phyloP scores from a whole-genome alignment of 257 asterid species.

The Gentiana macrophylla region DNA sequence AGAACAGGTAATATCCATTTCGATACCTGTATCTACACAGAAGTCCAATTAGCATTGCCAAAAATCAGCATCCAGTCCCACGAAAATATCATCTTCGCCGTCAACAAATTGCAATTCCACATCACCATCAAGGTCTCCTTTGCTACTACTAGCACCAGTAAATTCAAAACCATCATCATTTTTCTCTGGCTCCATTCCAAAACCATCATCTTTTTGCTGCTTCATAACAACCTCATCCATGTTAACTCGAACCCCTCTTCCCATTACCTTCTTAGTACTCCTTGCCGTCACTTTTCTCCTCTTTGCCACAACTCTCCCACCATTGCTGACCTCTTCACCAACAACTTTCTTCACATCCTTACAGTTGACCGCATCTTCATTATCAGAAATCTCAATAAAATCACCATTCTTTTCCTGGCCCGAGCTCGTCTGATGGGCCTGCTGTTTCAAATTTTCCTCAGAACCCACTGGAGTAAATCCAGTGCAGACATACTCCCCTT shows the following conservation, averaged over 20 bases:
- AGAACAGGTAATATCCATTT: neutral
- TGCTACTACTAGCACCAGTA: neutral
- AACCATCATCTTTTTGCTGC: slow-evolving; percentile 7
- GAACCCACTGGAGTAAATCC: slow-evolving; percentile 26
- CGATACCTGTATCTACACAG: no score
- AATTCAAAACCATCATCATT: neutral
- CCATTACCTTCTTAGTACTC: slow-evolving; percentile 34
- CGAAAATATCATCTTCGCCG: slow-evolving; percentile 25
- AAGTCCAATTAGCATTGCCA: neutral
- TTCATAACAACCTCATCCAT: neutral
- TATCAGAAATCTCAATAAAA: slow-evolving; percentile 1
- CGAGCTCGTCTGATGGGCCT: slow-evolving; percentile 30
- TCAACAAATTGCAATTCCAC: slow-evolving; percentile 19
- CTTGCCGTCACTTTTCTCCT: slow-evolving; percentile 30
- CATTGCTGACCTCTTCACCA: neutral
- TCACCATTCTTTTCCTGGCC: neutral
- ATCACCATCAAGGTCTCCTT: slow-evolving; percentile 4
- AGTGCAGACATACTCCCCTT: slow-evolving; percentile 33
- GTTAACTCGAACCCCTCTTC: slow-evolving; percentile 30
- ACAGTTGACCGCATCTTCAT: neutral
- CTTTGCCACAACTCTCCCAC: slow-evolving; percentile 9
- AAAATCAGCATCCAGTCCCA: slow-evolving; percentile 11
- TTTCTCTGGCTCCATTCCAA: slow-evolving; percentile 7
- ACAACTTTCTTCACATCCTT: neutral
- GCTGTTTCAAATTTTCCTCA: slow-evolving; percentile 4